Conservation (phyloP, 257 asterid species). For the Ilex asprella region DNA sequence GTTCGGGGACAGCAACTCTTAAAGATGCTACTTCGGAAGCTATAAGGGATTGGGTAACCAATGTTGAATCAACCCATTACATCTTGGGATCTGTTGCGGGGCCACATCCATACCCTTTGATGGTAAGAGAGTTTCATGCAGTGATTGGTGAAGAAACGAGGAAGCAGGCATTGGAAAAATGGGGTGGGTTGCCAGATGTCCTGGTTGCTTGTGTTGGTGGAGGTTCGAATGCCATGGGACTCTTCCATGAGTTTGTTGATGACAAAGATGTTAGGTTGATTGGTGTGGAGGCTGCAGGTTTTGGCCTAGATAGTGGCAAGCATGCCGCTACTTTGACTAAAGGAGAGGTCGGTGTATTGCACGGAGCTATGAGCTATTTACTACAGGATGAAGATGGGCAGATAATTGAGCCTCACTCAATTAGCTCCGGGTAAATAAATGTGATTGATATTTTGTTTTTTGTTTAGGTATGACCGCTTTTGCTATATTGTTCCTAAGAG, state of each 20-base stretch:
- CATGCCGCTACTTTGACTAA: constrained; percentile 61
- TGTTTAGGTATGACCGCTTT: not conserved
- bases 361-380: constrained; percentile 66
- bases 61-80: constrained; percentile 46
- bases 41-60: constrained; percentile 51
- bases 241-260: constrained; percentile 61
- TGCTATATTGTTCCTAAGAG: not conserved
- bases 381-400: constrained; percentile 75
- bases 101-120: constrained; percentile 71
- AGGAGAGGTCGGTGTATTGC: constrained; percentile 67
- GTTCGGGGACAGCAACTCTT: constrained; percentile 32
- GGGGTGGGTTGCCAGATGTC: constrained; percentile 76
- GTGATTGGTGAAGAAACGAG: constrained; percentile 72
- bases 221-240: constrained; percentile 73
- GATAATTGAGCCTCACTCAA: constrained; percentile 46
- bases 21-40: constrained; percentile 81
- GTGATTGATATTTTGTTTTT: not conserved
- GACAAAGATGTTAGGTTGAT: constrained; percentile 60
- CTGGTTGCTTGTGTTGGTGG: constrained; percentile 69
- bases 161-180: constrained; percentile 50
- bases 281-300: constrained; percentile 71
- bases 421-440: constrained; percentile 52
- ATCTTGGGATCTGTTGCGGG: constrained; percentile 58
- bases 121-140: constrained; percentile 70
- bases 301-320: constrained; percentile 38